A percentile compares a stretch with the other conserved stretches of the same genome.
Conservation (phyloP, 805 yeast species). For the Wickerhamiella lipophila region DNA sequence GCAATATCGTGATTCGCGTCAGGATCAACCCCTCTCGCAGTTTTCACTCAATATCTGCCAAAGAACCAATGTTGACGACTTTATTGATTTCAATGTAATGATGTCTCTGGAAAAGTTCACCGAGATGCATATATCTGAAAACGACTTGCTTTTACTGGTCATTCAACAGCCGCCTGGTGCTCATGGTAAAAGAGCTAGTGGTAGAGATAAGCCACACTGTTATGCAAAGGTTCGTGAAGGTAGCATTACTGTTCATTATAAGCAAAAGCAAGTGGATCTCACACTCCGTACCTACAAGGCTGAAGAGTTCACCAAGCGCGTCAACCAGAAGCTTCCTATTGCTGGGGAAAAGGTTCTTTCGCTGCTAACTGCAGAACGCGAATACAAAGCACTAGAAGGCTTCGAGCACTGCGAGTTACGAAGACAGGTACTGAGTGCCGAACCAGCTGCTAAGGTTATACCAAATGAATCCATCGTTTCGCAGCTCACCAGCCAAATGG, state of each 20-base stretch:
- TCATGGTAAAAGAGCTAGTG: not conserved
- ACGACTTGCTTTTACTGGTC: conserved; percentile 57
- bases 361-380: conserved; percentile 88
- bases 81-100: conserved; percentile 75
- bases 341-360: conserved; percentile 67
- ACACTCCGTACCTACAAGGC: conserved; percentile 51
- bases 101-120: conserved; percentile 40
- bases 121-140: conserved; percentile 50
- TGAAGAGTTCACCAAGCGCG: conserved; percentile 36
- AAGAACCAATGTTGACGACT: conserved; percentile 70
- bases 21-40: too few species aligned
- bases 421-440: conserved; percentile 53
- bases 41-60: conserved; percentile 63
- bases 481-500: conserved; percentile 37
- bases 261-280: conserved; percentile 50
- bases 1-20: conserved; percentile 46
- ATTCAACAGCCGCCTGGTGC: conserved; percentile 26
- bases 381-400: conserved; percentile 71
- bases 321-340: conserved; percentile 53
- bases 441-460: conserved; percentile 36
- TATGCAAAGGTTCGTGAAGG: conserved; percentile 64
- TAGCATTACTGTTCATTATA: conserved; percentile 33
- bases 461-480: conserved; percentile 29
- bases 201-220: conserved; percentile 35
- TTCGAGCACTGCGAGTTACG: conserved; percentile 67